A percentile compares a stretch with the other conserved stretches of the same genome.
Conservation (phyloP, 805 yeast species). For the Wickerhamiella kurtzmanii region DNA sequence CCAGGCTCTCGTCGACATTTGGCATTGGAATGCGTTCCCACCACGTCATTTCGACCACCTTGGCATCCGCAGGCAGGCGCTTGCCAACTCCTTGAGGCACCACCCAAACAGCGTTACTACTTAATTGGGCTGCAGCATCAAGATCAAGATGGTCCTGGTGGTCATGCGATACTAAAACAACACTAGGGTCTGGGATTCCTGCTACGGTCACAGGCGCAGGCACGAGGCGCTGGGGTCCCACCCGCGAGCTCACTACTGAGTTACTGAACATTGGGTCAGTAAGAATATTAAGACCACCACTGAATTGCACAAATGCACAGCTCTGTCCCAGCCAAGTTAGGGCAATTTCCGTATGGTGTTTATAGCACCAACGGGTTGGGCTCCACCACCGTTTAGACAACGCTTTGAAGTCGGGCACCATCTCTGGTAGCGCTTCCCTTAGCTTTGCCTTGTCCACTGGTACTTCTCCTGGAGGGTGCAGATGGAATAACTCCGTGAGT, state of each 20-base stretch:
- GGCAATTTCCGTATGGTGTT: conserved; percentile 33
- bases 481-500: conserved; percentile 53
- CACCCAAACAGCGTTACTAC: conserved; percentile 55
- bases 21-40: conserved; percentile 57
- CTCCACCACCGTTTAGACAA: conserved; percentile 3
- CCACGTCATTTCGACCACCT: conserved; percentile 76
- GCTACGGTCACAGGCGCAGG: conserved; percentile 56
- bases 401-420: conserved; percentile 36
- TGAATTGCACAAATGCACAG: conserved; percentile 58
- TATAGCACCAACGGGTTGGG: conserved; percentile 2
- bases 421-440: conserved; percentile 44
- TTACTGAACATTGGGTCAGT: conserved; percentile 77
- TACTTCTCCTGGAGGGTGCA: conserved; percentile 43
- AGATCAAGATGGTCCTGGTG: conserved; percentile 91
- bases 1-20: conserved; percentile 28
- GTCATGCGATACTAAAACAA: conserved; percentile 76
- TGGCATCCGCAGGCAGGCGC: conserved; percentile 41
- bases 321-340: conserved; percentile 93
- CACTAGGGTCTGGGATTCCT: conserved; percentile 54
- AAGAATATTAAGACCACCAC: conserved; percentile 52
- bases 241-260: conserved; percentile 41
- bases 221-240: conserved; percentile 79
- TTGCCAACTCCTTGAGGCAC: conserved; percentile 70
- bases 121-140: conserved; percentile 35
- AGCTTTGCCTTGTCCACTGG: conserved; percentile 38